Evolutionary conservation across 768 basidiomycete genomes (phyloP), one percentile per base, ranked within the genome.

Genomic region (Rhizopogon salebrosus): DNA sequence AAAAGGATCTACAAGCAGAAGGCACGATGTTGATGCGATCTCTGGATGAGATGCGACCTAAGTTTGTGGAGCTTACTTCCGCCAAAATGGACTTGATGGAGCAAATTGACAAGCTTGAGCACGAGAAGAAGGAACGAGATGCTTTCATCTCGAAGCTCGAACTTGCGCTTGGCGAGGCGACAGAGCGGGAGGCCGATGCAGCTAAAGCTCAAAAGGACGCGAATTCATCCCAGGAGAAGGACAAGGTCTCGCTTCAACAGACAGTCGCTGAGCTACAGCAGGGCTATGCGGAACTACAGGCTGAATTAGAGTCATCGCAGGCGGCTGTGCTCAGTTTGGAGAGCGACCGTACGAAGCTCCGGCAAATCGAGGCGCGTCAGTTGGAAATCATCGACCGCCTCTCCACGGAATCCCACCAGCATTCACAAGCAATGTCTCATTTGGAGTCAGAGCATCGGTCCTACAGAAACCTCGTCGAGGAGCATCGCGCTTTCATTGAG

Each of bases 11-110:
- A 3, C 91, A 92, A 61, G 71, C 74, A 0, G 92, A 94, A 67
- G 89, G 91, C 37, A 82, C 79, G n/a, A 77, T 74, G 49, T 76
- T 94, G 31, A 80, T 92, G 83, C 80, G 77, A 26, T 84, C 87
- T n/a, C 70, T 93, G 54, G 85, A 92, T 57, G 89, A 92, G 68
- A 86, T 92, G 82, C 80, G 87, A 27, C 81, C 88, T 37, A 92
- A 92, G 72, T 83, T 92, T 56, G 84, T 92, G 20, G 84, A 90
- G 63, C 74, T 95, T 50, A 90, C 87, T 3, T 80, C 83, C 35
- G 77, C 75, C 55, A 89, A 85, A 64, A 70, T 89, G 13, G 80
- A 87, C 54, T 75, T 89, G 8, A 74, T 76, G 40, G 87, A 92
- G 55, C 81, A 80, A 60, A 72, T 83, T 41, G 82, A 80, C 56